A percentile compares a stretch with the other conserved stretches of the same genome.
Evolutionary conservation across 169 alveolate genomes (phyloP).

Genomic region (Condylostoma magnum): DNA sequence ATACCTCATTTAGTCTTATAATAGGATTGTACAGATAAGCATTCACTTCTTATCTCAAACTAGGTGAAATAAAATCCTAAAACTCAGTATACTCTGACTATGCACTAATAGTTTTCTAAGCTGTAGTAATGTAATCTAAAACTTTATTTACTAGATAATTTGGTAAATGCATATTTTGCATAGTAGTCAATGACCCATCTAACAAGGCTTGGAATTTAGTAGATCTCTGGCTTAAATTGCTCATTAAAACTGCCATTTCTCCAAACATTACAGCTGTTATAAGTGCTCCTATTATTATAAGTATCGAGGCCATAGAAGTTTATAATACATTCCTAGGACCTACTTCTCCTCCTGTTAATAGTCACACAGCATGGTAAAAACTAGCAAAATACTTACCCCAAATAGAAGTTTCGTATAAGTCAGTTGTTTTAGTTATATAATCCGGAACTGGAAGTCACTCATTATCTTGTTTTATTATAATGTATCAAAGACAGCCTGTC

Average conservation of each 20-base stretch:
- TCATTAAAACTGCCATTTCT: slow-evolving; percentile 45
- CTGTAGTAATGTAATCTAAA: slow-evolving; percentile 24
- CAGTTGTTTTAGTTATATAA: neutral
- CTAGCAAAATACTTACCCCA: slow-evolving; percentile 28
- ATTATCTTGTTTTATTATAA: slow-evolving; percentile 27
- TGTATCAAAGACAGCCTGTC: slow-evolving; percentile 54
- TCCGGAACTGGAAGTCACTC: slow-evolving; percentile 25
- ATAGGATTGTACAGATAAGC: slow-evolving; percentile 33
- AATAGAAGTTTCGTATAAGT: slow-evolving; percentile 18
- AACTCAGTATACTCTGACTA: slow-evolving; percentile 38
- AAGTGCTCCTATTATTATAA: slow-evolving; percentile 42
- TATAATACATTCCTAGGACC: slow-evolving; percentile 37
- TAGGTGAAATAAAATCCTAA: slow-evolving; percentile 35
- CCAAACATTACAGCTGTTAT: slow-evolving; percentile 63
- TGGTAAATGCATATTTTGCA: slow-evolving; percentile 43
- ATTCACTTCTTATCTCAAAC: slow-evolving; percentile 32
- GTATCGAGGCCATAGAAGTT: slow-evolving; percentile 19
- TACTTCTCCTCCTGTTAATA: slow-evolving; percentile 45
- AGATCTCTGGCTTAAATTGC: slow-evolving; percentile 19
- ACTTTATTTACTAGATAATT: slow-evolving; percentile 19
- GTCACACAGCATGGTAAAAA: slow-evolving; percentile 39
- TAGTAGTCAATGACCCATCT: slow-evolving; percentile 35
- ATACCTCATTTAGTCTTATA: slow-evolving; percentile 25
- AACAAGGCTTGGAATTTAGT: slow-evolving; percentile 33
- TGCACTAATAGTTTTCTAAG: slow-evolving; percentile 32